Conservation (phyloP, 2,329 filamentous ascomycete species). For the Rutstroemia sp. region DNA sequence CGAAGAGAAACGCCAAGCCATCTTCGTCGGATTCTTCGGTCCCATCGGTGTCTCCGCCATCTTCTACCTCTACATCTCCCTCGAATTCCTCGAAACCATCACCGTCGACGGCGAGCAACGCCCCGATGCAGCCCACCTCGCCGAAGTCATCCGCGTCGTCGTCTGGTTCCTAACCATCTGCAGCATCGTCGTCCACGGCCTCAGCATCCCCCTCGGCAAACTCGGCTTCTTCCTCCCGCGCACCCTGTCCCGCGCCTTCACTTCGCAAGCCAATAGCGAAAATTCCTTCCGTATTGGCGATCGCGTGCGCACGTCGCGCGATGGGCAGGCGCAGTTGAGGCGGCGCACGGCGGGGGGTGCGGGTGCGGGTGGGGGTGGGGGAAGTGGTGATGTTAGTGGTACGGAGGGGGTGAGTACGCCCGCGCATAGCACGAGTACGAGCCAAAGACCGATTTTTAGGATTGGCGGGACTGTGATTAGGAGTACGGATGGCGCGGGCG, state of each 20-base stretch:
- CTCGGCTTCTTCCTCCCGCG: constrained; percentile 52
- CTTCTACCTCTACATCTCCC: constrained; percentile 78
- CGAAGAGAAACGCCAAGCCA: constrained; percentile 62
- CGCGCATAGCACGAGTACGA: constrained; percentile 1
- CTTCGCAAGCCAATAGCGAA: constrained; percentile 17
- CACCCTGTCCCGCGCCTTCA: constrained; percentile 44
- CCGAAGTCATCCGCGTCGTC: constrained; percentile 61
- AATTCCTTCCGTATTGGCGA: not conserved
- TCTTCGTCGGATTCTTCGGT: constrained; percentile 89
- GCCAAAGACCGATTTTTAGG: constrained; percentile 29
- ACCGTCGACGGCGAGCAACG: constrained; percentile 53
- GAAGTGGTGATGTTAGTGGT: not conserved
- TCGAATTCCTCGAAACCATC: constrained; percentile 62
- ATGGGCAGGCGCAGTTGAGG: not conserved
- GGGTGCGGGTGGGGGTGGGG: not conserved
- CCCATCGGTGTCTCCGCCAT: constrained; percentile 86
- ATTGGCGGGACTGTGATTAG: constrained; percentile 33
- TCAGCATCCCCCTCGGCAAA: constrained; percentile 73
- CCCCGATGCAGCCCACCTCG: constrained; percentile 57
- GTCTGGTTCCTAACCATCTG: constrained; percentile 84
- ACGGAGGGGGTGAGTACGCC: not conserved
- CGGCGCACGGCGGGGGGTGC: not conserved
- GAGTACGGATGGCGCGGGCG: not conserved
- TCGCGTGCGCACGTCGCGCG: no score
- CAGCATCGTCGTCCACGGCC: constrained; percentile 76